phyloP scores from a whole-genome alignment of 495 filamentous ascomycete genomes.

The Opeltia flavorubescens region DNA sequence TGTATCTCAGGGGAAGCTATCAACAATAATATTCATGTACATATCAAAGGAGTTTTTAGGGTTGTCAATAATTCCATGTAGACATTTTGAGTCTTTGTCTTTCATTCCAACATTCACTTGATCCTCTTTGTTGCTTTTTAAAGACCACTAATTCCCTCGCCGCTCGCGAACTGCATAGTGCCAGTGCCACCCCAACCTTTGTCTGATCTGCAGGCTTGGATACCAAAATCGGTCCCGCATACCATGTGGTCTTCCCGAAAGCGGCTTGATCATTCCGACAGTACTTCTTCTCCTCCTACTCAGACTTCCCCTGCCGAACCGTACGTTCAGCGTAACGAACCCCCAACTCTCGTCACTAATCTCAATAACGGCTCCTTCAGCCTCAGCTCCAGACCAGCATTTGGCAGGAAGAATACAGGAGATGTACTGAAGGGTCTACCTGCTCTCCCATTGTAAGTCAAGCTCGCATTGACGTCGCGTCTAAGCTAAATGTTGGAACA shows the following conservation, averaged over 20 bases:
- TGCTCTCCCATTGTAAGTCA: slow-evolving; percentile 28
- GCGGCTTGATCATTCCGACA: background rate
- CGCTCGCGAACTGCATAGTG: background rate
- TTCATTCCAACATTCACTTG: background rate
- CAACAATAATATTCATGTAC: too few species aligned
- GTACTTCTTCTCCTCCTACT: background rate
- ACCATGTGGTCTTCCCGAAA: background rate
- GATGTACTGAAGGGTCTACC: slow-evolving; percentile 25
- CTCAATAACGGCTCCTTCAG: slow-evolving; percentile 15
- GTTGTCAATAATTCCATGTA: background rate
- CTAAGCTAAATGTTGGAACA: background rate
- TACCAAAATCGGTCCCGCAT: background rate
- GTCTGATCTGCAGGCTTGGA: background rate
- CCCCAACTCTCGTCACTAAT: slow-evolving; percentile 4
- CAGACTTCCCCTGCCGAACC: background rate
- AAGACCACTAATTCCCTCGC: background rate
- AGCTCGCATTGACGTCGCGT: background rate
- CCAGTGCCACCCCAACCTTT: background rate
- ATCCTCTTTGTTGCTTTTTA: background rate
- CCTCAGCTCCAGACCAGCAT: slow-evolving; percentile 15
- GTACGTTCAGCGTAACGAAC: background rate
- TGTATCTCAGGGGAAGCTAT: too few species aligned
- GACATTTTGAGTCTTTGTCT: background rate
- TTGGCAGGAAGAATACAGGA: slow-evolving; percentile 14
- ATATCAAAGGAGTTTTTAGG: too few species aligned